phyloP scores from a whole-genome alignment of 1,284 basidiomycete genomes.

The Ceratobasidium theobromae region DNA sequence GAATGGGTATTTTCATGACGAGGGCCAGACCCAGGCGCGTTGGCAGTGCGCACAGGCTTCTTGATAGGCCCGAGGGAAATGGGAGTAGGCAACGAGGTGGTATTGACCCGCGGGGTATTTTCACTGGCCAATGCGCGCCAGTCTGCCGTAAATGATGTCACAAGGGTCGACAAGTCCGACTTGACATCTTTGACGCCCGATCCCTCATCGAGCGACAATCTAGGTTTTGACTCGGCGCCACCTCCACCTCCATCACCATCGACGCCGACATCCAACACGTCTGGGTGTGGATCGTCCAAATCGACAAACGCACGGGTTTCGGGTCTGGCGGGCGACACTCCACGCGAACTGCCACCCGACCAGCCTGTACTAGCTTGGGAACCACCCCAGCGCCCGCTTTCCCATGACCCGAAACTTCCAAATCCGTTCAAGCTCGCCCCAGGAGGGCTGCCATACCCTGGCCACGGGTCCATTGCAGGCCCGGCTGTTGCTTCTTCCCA shows the following conservation, averaged over 20 bases:
- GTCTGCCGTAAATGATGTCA: background rate
- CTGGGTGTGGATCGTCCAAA: constrained; percentile 8
- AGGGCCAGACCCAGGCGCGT: background rate
- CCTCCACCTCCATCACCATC: background rate
- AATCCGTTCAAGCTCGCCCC: constrained; percentile 5
- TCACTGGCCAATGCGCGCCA: background rate
- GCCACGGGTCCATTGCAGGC: background rate
- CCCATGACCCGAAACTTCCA: background rate
- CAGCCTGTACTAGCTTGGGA: constrained; percentile 8
- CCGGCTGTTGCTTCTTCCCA: constrained; percentile 20
- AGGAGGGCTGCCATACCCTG: constrained; percentile 7
- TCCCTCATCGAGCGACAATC: background rate
- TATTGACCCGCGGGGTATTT: constrained; percentile 1
- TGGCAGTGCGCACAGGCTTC: background rate
- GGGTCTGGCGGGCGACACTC: background rate
- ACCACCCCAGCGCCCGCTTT: background rate
- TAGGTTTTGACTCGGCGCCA: background rate
- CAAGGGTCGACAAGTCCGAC: background rate
- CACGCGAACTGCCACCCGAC: constrained; percentile 14
- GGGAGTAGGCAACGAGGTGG: constrained; percentile 1
- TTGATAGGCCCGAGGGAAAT: background rate
- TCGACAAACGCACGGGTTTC: constrained; percentile 10
- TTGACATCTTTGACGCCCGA: background rate
- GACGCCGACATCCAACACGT: no score
- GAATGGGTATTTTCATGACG: background rate